phyloP scores from a whole-genome alignment of 2,329 filamentous ascomycete genomes.

The Spiromastix sp. region DNA sequence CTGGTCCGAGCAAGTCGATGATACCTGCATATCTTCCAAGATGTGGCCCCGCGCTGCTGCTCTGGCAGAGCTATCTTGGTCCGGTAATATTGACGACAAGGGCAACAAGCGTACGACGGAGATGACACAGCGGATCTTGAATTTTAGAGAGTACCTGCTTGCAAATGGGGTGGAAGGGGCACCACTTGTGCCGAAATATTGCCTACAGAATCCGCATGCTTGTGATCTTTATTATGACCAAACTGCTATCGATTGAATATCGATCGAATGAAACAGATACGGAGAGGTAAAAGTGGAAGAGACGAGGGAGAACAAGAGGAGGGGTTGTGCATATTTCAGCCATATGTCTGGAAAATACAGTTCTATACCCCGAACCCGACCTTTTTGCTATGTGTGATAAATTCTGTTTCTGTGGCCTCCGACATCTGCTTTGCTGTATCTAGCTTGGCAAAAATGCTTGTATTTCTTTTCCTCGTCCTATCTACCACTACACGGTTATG shows the following conservation, averaged over 20 bases:
- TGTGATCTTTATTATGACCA: constrained; percentile 48
- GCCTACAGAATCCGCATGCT: constrained; percentile 46
- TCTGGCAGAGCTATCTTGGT: constrained; percentile 46
- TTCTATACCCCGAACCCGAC: too few species aligned
- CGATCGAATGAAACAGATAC: neutral
- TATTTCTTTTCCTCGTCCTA: too few species aligned
- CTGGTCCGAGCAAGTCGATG: constrained; percentile 47
- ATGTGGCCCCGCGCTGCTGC: constrained; percentile 50
- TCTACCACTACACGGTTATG: too few species aligned
- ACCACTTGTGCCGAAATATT: constrained; percentile 47
- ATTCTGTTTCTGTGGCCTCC: too few species aligned
- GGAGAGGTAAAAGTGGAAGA: neutral
- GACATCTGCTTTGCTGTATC: too few species aligned
- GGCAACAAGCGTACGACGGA: constrained; percentile 43
- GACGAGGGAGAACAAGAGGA: constrained; percentile 1
- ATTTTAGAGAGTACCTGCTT: constrained; percentile 50
- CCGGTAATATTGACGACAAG: constrained; percentile 40
- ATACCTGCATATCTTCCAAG: constrained; percentile 39
- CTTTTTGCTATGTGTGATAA: too few species aligned
- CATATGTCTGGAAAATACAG: too few species aligned
- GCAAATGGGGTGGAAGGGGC: constrained; percentile 43
- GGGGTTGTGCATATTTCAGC: too few species aligned
- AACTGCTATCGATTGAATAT: constrained; percentile 17
- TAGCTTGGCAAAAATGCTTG: too few species aligned
- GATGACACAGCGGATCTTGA: constrained; percentile 46